Evolutionary conservation across 192 early-diverging fungal species (phyloP), one percentile per base, ranked within the genome.

Genomic region (Dispira parvispora): DNA sequence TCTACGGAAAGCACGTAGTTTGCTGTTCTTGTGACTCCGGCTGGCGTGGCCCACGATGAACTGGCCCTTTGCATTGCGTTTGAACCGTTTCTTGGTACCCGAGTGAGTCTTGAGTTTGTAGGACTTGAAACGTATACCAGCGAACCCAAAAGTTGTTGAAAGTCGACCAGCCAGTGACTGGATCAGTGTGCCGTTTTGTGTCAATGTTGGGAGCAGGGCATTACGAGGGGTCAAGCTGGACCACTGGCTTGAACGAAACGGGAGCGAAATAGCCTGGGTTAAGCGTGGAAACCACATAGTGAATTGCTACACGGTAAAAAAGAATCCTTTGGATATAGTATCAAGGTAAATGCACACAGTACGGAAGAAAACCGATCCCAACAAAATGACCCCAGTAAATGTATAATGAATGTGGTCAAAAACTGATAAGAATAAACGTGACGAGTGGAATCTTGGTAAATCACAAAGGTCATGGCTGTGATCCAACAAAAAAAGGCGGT

Each of bases 61-160:
- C 27, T 60, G 2, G 26, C 57, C 57, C 10, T 60, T 11, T 2
- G 32, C 32, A 21, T 60, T 60, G 57, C 18, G 57, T 20, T 43
- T 28, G 38, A 60, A 60, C 38, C 57, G 57, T 27, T 60, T 60
- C 57, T 60, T 60, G 12, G 57, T 43, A 8, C 57, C 57, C 32
- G 57, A 60, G 38, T 60, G 57, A 14, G 57, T 60, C 38, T 60
- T 60, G 21, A 60, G 18, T 27, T 60, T 60, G 38, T 60, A 60
- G 10, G 18, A 26, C 4, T 28, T 60, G 32, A 38, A 38, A 27
- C 57, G 57, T 12, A 60, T 21, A 43, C 14, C 47, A 16, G 8
- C 8, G 18, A 50, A 50, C 21, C 16, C 47, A 50, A 16, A 16
- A 8, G 18, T 8, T 4, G 47, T 50, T 50, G 21, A 4, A 23